Base-by-base conservation (phyloP, 805 yeast species). In the Hanseniaspora nectarophila region DNA sequence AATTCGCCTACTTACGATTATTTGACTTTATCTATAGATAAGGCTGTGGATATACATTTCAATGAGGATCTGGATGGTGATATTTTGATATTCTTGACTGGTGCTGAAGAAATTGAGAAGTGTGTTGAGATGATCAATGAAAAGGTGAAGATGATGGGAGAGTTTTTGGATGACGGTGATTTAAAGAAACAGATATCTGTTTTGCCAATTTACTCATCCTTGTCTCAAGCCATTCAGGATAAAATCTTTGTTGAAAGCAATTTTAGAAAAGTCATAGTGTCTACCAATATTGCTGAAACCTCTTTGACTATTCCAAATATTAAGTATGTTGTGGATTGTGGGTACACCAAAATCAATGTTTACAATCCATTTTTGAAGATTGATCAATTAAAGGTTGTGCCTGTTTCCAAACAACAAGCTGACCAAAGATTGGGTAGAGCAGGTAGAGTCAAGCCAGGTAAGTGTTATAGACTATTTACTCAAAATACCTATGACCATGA, bases 211-310 rank as follows among this genome's bases (percentile, higher is more conserved):
- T 92, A 89, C 65, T 85, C 97, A 7, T 84, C 94, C 0, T 71
- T 90, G 57, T 97, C 97, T 0, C 76, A 95, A 1, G 96, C 89
- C 59, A 76, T 85, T 71, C 98, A 92, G 66, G 76, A 88, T 26
- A 75, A 77, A 56, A 89, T 92, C 44, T 92, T 92, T 66, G 95
- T 85, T 60, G 86, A 94, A 0, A 53, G 97, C 0, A 86, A 86
- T 1, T 76, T 86, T 34, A 69, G 98, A 50, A 92, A 92, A 63
- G 95, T 89, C 3, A 86, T 92, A 8, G 70, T 92, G 53, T 97
- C 98, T 0, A 92, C 98, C 1, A 90, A 90, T 60, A 92, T 90
- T 58, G 98, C 97, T 0, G 98, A 90, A 66, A 92, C 98, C 0
- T 90, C 97, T 8, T 79, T 92, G 60, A 92, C 98, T 3, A 89